These are phyloP conservation scores for Fomitiporia mediterranea DNA, from an alignment of 1,284 basidiomycete genomes.

Conservation along the genomic window DNA sequence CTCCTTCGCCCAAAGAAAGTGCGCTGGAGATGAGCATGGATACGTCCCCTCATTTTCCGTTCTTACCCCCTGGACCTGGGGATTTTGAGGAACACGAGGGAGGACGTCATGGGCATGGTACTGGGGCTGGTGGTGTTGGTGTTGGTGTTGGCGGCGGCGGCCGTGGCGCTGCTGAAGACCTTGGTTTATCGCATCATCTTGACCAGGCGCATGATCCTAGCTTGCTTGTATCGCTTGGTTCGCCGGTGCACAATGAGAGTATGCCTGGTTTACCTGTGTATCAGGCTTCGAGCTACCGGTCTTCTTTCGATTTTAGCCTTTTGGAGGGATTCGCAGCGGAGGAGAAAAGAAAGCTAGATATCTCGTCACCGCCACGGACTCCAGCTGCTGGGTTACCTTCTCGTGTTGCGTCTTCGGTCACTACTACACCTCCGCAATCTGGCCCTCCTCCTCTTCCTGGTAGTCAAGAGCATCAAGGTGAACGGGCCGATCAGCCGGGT, in stretches of 20 bases:
- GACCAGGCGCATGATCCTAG: conserved; percentile 19
- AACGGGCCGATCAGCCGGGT: neutral
- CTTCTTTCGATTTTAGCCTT: conserved; percentile 68
- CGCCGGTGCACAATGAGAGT: conserved; percentile 27
- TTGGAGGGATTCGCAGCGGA: conserved; percentile 79
- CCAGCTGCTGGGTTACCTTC: neutral
- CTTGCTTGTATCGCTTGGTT: conserved; percentile 18
- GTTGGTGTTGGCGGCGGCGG: neutral
- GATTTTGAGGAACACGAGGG: conserved; percentile 2
- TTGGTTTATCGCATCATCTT: too few relatives aligned
- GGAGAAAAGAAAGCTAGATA: conserved; percentile 61
- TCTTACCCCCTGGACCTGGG: conserved; percentile 3
- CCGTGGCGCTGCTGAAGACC: conserved; percentile 5
- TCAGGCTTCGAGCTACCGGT: conserved; percentile 38
- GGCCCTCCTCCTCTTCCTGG: neutral
- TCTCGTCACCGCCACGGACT: conserved; percentile 36
- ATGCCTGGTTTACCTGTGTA: conserved; percentile 57
- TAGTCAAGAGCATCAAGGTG: neutral
- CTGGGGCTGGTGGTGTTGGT: neutral
- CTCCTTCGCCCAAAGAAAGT: neutral
- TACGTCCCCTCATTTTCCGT: conserved; percentile 3
- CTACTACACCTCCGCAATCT: neutral
- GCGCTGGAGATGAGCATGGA: neutral
- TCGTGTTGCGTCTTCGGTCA: conserved; percentile 8
- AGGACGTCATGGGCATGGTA: neutral